Conservation (phyloP, 2,329 filamentous ascomycete species). For the Alternaria triticimaculans region DNA sequence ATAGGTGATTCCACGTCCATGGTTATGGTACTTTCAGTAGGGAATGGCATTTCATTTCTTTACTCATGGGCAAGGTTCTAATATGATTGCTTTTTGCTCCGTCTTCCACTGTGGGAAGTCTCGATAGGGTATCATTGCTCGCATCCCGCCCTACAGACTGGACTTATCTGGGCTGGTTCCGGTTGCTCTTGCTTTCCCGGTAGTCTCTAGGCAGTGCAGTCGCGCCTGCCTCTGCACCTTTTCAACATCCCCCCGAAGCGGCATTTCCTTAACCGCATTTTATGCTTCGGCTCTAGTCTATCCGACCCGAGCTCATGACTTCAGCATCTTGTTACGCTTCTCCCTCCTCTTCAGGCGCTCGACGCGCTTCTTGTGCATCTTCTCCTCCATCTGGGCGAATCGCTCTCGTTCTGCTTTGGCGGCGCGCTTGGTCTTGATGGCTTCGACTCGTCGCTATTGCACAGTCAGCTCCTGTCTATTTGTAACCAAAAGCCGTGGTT, state of each 20-base stretch:
- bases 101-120: not conserved
- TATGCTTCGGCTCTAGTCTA: not conserved
- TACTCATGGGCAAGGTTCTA: not conserved
- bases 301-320: constrained; percentile 48
- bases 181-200: not conserved
- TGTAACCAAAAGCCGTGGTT: constrained; percentile 28
- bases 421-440: constrained; percentile 82
- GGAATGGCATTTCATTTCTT: not conserved
- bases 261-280: not conserved
- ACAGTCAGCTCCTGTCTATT: constrained; percentile 8
- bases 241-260: not conserved
- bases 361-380: constrained; percentile 96
- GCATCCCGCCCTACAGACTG: not conserved
- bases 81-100: constrained; percentile 8
- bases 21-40: not conserved
- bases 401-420: constrained; percentile 92
- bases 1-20: not conserved
- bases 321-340: constrained; percentile 86
- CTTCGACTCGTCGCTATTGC: constrained; percentile 73
- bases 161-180: not conserved
- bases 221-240: not conserved
- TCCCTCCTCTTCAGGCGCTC: constrained; percentile 93
- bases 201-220: not conserved
- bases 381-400: constrained; percentile 93
- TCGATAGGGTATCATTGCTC: constrained; percentile 10